phyloP scores from a whole-genome alignment of 1,284 basidiomycete genomes.

The Meira miltonrushii region DNA sequence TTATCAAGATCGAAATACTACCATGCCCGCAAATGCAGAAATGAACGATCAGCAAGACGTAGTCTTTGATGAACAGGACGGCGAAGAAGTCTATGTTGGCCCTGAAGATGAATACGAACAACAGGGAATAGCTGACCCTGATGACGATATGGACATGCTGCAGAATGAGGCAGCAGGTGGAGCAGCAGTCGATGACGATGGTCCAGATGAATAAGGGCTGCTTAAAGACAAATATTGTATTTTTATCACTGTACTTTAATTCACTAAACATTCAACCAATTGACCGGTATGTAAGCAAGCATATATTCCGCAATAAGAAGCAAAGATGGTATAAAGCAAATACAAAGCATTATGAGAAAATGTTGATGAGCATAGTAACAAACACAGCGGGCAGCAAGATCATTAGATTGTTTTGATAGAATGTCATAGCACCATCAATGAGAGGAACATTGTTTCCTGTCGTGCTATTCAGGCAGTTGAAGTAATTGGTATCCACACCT shows the following conservation, averaged over 20 bases:
- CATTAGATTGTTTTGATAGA: neutral
- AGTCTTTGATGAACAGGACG: conserved; percentile 39
- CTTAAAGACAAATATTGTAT: neutral
- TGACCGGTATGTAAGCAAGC: neutral
- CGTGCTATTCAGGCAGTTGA: conserved; percentile 13
- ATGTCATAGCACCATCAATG: neutral
- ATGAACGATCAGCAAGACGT: conserved; percentile 33
- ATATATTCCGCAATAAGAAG: too few relatives aligned
- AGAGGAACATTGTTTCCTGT: conserved; percentile 7
- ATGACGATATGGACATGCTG: conserved; percentile 32
- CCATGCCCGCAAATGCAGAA: neutral
- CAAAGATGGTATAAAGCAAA: neutral
- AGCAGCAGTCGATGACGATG: conserved; percentile 48
- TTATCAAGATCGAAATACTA: conserved; percentile 8
- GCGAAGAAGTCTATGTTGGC: conserved; percentile 27
- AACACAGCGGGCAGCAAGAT: conserved; percentile 3
- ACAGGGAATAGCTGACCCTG: neutral
- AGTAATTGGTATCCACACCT: conserved; percentile 11
- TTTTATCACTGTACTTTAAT: neutral
- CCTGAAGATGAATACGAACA: neutral
- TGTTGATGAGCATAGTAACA: conserved; percentile 46
- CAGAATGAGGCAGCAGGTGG: conserved; percentile 27
- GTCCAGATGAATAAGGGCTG: conserved; percentile 40
- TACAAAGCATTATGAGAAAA: neutral
- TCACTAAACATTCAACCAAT: neutral